phyloP scores from a whole-genome alignment of 352 stramenopile species.

The Thalassiosira gravida region DNA sequence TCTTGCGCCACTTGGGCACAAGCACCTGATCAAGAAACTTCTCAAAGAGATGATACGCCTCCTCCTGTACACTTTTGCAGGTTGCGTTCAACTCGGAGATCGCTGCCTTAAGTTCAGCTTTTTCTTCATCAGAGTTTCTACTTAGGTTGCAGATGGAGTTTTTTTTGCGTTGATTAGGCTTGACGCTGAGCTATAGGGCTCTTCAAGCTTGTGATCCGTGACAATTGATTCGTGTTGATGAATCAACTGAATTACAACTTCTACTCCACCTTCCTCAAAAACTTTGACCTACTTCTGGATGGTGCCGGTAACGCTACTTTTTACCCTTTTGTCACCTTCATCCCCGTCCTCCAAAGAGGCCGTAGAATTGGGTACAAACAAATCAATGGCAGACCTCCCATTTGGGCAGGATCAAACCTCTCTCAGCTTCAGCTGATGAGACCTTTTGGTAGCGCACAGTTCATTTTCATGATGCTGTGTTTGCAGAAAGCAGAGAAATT shows the following conservation, averaged over 20 bases:
- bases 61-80: not conserved
- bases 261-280: not conserved
- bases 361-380: not conserved
- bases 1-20: constrained; percentile 1
- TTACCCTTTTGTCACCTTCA: too few relatives aligned
- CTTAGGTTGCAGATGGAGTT: too few relatives aligned
- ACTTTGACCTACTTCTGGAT: not conserved
- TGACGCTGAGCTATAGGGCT: too few relatives aligned
- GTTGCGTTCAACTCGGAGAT: not conserved
- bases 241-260: not conserved
- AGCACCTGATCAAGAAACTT: not conserved
- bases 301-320: not conserved
- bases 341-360: too few relatives aligned
- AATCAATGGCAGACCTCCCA: not conserved
- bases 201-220: not conserved
- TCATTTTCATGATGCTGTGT: not conserved
- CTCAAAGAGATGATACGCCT: constrained; percentile 2
- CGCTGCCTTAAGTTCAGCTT: not conserved
- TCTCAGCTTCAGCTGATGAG: not conserved
- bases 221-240: not conserved
- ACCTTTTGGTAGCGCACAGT: not conserved
- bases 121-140: too few relatives aligned
- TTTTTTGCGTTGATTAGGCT: too few relatives aligned
- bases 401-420: not conserved
- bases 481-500: not conserved